These are phyloP conservation scores for Yamadazyma insecticola DNA, from an alignment of 805 yeast species.

Conservation along the genomic window DNA sequence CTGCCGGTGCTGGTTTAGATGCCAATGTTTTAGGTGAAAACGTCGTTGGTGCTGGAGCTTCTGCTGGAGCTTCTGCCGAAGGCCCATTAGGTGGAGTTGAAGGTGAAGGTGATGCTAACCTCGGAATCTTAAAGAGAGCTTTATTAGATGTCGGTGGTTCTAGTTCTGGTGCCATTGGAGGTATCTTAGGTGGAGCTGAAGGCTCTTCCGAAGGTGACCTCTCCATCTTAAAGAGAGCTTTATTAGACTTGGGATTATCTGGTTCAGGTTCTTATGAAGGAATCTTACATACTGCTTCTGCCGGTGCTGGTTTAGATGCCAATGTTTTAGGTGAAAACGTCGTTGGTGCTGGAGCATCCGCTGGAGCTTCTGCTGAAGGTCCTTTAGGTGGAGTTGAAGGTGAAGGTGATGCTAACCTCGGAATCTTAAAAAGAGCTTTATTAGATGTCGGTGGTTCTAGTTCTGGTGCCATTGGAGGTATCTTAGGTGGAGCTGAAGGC, in stretches of 20 bases:
- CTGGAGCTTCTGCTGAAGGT: too few species aligned
- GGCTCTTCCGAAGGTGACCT: conserved; percentile 11
- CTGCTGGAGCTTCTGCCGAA: conserved; percentile 6
- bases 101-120: conserved; percentile 7
- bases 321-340: background rate
- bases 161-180: conserved; percentile 1
- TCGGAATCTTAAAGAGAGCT: conserved; percentile 6
- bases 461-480: conserved; percentile 9
- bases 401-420: conserved; percentile 10
- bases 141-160: conserved; percentile 7
- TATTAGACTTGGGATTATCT: conserved; percentile 4
- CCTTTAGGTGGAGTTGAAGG: conserved; percentile 4
- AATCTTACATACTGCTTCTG: conserved; percentile 6
- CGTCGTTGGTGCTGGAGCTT: conserved; percentile 10
- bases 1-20: conserved; percentile 9
- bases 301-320: conserved; percentile 4
- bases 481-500: conserved; percentile 8
- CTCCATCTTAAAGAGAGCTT: conserved; percentile 8
- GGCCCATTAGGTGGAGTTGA: conserved; percentile 3
- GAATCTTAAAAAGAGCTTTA: conserved; percentile 12
- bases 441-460: conserved; percentile 7
- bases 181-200: conserved; percentile 4
- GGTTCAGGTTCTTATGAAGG: conserved; percentile 4
- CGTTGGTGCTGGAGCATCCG: conserved; percentile 9
- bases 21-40: conserved; percentile 12